Percentiles rank a stretch among this genome's conserved stretches.
Conservation (phyloP, 805 yeast genomes). For the Metschnikowia continentalis region DNA sequence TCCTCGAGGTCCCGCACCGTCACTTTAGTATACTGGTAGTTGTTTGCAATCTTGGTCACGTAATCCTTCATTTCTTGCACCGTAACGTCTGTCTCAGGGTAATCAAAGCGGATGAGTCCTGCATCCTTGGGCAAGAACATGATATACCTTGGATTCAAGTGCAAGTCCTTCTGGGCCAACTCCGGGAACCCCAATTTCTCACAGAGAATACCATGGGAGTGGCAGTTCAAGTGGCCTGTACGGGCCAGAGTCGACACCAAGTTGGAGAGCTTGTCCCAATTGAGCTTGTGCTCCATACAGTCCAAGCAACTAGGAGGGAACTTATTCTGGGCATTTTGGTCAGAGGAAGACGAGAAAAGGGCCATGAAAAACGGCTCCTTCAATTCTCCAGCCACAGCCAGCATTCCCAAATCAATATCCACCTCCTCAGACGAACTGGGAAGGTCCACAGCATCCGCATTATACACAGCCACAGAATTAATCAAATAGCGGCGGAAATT, state of each 20-base stretch:
- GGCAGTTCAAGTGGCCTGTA: slow-evolving; percentile 61
- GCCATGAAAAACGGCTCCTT: slow-evolving; percentile 52
- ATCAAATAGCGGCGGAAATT: slow-evolving; percentile 51
- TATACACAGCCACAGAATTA: slow-evolving; percentile 47
- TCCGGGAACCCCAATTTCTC: slow-evolving; percentile 42
- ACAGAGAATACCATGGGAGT: slow-evolving; percentile 48
- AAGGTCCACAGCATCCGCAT: slow-evolving; percentile 33
- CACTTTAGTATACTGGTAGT: slow-evolving; percentile 37
- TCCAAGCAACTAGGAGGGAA: slow-evolving; percentile 42
- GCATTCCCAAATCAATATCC: slow-evolving; percentile 40
- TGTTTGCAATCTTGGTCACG: slow-evolving; percentile 45
- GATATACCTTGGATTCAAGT: slow-evolving; percentile 38
- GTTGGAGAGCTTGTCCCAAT: slow-evolving; percentile 58
- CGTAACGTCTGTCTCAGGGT: slow-evolving; percentile 25
- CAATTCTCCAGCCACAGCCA: slow-evolving; percentile 48
- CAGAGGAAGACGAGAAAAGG: slow-evolving; percentile 58
- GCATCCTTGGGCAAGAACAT: slow-evolving; percentile 50
- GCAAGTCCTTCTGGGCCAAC: slow-evolving; percentile 18
- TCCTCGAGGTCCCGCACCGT: slow-evolving; percentile 28
- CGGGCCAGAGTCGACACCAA: slow-evolving; percentile 36
- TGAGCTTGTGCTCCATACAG: slow-evolving; percentile 47
- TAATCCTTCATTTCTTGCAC: slow-evolving; percentile 37
- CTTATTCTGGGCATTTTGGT: slow-evolving; percentile 35
- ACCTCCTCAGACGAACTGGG: slow-evolving; percentile 40
- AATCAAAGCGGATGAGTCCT: slow-evolving; percentile 48